Evolutionary conservation across 768 basidiomycete species (phyloP), one percentile per base, ranked within the genome.

Genomic region (Leccinum barrowsii): DNA sequence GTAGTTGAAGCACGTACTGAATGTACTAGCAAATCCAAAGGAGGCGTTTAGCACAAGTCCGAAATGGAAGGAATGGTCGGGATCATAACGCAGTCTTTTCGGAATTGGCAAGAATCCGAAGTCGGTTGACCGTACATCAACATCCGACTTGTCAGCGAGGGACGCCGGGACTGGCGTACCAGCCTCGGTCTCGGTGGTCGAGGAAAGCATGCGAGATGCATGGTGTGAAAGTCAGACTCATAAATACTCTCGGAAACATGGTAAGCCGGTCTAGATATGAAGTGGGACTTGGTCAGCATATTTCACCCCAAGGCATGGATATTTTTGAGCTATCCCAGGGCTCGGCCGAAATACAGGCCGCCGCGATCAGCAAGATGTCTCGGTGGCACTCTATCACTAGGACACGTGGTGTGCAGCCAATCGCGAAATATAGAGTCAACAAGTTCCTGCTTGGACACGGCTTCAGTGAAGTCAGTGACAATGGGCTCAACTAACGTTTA

Each of bases 61-160:
- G 61, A 86, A 85, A 56, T 80, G 73, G 37, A 80, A 79, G 1
- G 82, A 81, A 17, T 73, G 77, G 5, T 76, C 61, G 12, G 81
- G 77, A 65, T 84, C 71, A 59, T 84, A 84, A 52, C 78, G 81
- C 5, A 86, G 71, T 37, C 75, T 69, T 60, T 71, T 74, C 0
- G 89, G 88, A 30, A 90, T 86, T 0, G 86, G 86, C 7, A 90
- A 60, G 59, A 89, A 74, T 13, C 82, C 80, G 65, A 88, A 85
- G 63, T 90, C 86, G 52, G 71, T 79, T 1, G 62, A 52, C 1
- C 60, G 48, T 19, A 48, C 21, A 2, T 42, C 30, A 17, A 19
- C 19, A 19, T 52, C 50, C 30, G 22, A 34, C 26, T 59, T 55
- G 48, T 15, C 19, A 2, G 15, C 12, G n/a, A 24, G 1, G 15